A percentile compares a stretch with the other conserved stretches of the same genome.
Evolutionary conservation across 768 basidiomycete species (phyloP).

Genomic region (Serendipita sp.): DNA sequence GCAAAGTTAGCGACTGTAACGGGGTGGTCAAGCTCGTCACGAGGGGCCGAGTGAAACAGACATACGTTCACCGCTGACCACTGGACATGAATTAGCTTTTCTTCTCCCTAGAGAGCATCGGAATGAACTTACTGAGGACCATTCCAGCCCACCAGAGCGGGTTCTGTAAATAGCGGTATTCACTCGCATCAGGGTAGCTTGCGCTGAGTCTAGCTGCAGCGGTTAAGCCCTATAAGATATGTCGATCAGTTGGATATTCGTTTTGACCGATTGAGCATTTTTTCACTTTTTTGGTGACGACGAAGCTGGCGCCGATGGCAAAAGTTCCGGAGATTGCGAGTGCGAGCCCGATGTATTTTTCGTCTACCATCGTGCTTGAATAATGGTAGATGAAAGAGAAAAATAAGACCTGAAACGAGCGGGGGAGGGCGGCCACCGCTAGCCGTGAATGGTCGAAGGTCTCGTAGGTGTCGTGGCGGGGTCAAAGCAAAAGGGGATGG

Average conservation of each 20-base stretch:
- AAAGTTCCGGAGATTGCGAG: conserved; percentile 74
- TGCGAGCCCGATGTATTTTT: conserved; percentile 88
- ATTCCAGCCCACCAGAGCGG: conserved; percentile 98
- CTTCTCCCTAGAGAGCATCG: neutral
- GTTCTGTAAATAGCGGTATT: conserved; percentile 73
- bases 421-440: neutral
- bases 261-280: neutral
- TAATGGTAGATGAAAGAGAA: neutral
- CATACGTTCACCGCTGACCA: conserved; percentile 84
- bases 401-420: neutral
- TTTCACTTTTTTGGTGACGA: conserved; percentile 93
- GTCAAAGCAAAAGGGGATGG: neutral
- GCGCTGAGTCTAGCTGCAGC: conserved; percentile 51
- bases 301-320: conserved; percentile 90
- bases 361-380: conserved; percentile 49
- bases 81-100: conserved; percentile 27
- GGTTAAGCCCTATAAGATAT: conserved; percentile 59
- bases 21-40: neutral
- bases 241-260: conserved; percentile 1
- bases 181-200: conserved; percentile 28
- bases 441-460: neutral
- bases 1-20: conserved; percentile 51
- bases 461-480: neutral
- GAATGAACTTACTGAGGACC: conserved; percentile 53
- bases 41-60: conserved; percentile 30